Evolutionary conservation across 1,139 yeast species (phyloP).

Genomic region (Saccharomycopsis hybrid): DNA sequence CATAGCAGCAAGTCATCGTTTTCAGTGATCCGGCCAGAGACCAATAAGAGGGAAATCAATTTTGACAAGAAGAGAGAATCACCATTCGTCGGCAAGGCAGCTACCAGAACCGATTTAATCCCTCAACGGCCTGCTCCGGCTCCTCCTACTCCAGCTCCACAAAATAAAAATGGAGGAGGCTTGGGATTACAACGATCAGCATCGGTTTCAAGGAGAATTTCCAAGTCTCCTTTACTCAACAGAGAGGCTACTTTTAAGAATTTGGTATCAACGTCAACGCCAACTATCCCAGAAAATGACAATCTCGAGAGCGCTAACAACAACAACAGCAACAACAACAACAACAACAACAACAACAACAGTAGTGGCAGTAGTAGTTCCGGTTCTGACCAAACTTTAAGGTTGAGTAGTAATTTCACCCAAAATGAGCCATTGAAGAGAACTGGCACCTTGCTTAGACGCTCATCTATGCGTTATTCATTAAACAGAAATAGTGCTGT

Average conservation of each 20-base stretch:
- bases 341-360: not conserved
- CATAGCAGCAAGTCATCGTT: conserved; percentile 36
- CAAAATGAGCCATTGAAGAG: conserved; percentile 6
- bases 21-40: conserved; percentile 59
- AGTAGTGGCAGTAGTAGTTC: not conserved
- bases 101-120: conserved; percentile 35
- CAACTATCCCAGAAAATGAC: not conserved
- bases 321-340: not conserved
- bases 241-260: not conserved
- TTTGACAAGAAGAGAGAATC: conserved; percentile 76
- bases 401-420: not conserved
- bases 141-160: conserved; percentile 31
- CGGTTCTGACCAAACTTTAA: not conserved
- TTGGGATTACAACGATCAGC: conserved; percentile 15
- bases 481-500: not conserved
- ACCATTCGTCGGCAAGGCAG: conserved; percentile 40
- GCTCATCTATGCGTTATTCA: not conserved
- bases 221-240: conserved; percentile 6
- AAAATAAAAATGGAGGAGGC: conserved; percentile 5
- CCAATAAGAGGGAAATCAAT: conserved; percentile 56
- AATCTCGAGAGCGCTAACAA: not conserved
- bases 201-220: conserved; percentile 10
- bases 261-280: not conserved
- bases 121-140: conserved; percentile 74
- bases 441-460: conserved; percentile 3